Percentiles rank a stretch among this genome's conserved stretches.
phyloP scores from a whole-genome alignment of 139 green algal genomes.

The Chlorella sp. region DNA sequence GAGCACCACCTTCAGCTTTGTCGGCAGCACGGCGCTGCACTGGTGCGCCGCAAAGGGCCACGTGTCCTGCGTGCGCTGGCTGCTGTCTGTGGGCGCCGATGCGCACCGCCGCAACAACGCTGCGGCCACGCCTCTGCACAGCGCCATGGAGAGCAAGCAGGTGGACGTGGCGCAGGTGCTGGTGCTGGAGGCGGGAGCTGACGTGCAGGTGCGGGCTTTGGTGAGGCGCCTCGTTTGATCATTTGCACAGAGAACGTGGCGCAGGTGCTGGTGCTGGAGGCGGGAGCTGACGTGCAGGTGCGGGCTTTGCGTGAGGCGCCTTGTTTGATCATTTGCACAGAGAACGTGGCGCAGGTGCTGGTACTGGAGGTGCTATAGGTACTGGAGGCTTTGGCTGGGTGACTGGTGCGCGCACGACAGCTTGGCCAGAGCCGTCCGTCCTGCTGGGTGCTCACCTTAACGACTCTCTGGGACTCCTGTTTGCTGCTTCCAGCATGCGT shows the following conservation, averaged over 20 bases:
- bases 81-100: slow-evolving; percentile 36
- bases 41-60: slow-evolving; percentile 52
- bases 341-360: slow-evolving; percentile 3
- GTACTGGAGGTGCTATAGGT: slow-evolving; percentile 8
- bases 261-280: slow-evolving; percentile 8
- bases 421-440: too few relatives aligned
- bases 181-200: slow-evolving; percentile 11
- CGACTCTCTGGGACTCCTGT: too few relatives aligned
- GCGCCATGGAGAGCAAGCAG: not conserved
- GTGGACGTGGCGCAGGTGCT: slow-evolving; percentile 4
- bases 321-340: too few relatives aligned
- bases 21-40: slow-evolving; percentile 50
- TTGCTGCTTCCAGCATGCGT: too few relatives aligned
- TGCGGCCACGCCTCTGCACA: slow-evolving; percentile 43
- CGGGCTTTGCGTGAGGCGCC: too few relatives aligned
- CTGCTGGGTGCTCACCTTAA: too few relatives aligned
- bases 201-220: slow-evolving; percentile 14
- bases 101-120: slow-evolving; percentile 30
- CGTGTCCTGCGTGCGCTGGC: slow-evolving; percentile 31
- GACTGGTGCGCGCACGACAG: too few relatives aligned
- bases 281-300: slow-evolving; percentile 14
- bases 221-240: too few relatives aligned
- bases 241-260: too few relatives aligned
- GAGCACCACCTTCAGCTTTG: slow-evolving; percentile 54
- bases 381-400: too few relatives aligned